Conservation (phyloP, 2,329 filamentous ascomycete species). For the Ascocoryne sarcoides region DNA sequence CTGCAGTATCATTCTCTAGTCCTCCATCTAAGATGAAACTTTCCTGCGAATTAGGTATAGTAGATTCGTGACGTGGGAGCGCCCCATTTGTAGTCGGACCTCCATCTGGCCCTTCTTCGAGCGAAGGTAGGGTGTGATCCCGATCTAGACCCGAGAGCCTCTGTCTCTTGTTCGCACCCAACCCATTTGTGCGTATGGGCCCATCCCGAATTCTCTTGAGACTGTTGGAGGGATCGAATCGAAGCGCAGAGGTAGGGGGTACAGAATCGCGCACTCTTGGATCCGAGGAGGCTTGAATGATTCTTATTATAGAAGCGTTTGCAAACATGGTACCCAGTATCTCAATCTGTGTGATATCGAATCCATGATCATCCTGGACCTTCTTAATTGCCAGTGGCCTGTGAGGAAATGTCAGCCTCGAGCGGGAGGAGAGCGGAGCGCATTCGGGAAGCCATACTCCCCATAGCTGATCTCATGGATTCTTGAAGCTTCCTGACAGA, state of each 20-base stretch:
- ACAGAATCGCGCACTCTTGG: slow-evolving; percentile 25
- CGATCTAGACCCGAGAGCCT: slow-evolving; percentile 19
- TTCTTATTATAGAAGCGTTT: slow-evolving; percentile 21
- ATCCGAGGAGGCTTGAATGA: slow-evolving; percentile 22
- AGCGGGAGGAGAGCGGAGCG: neutral
- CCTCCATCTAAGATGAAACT: slow-evolving; percentile 9
- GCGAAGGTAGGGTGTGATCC: slow-evolving; percentile 25
- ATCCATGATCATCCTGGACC: slow-evolving; percentile 26
- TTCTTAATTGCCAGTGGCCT: slow-evolving; percentile 26
- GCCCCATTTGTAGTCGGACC: slow-evolving; percentile 4
- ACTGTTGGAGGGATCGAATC: slow-evolving; percentile 17
- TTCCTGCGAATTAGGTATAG: slow-evolving; percentile 23
- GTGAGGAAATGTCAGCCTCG: slow-evolving; percentile 6
- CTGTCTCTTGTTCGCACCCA: slow-evolving; percentile 23
- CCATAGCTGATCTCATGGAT: slow-evolving; percentile 27
- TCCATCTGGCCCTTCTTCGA: slow-evolving; percentile 16
- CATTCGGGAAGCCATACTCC: slow-evolving; percentile 15
- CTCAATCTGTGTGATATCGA: slow-evolving; percentile 26
- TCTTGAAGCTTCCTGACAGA: slow-evolving; percentile 24
- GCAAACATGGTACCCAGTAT: slow-evolving; percentile 22
- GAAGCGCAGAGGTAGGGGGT: slow-evolving; percentile 26
- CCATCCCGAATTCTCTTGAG: slow-evolving; percentile 21
- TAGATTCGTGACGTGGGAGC: slow-evolving; percentile 3
- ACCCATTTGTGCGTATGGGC: slow-evolving; percentile 6
- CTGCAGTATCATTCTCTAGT: slow-evolving; percentile 5